Percentiles rank a stretch among this genome's conserved stretches.
These are phyloP conservation scores for Colletotrichum cereale DNA, from an alignment of 2,329 filamentous ascomycete species.

Conservation along the genomic window DNA sequence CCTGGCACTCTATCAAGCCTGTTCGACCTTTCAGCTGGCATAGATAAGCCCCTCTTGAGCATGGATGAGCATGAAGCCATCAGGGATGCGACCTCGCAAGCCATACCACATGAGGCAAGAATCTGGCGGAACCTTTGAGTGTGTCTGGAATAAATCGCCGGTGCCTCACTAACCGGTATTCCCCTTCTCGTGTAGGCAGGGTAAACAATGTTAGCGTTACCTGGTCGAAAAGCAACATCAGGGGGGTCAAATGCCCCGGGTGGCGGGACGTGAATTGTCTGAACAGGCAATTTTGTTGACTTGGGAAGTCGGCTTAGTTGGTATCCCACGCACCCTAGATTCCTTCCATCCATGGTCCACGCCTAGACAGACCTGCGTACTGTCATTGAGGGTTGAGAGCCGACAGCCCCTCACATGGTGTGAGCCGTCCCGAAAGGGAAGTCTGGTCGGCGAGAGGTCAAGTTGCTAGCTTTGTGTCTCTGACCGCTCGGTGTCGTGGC, in stretches of 20 bases:
- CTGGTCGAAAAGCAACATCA: no score
- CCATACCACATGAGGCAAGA: neutral
- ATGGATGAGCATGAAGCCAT: slow-evolving; percentile 3
- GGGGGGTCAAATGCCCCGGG: no score
- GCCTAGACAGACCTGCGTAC: no score
- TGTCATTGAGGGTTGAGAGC: neutral
- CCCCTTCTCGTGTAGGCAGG: no score
- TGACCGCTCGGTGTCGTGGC: neutral
- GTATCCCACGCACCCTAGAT: no score
- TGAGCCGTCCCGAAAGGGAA: neutral
- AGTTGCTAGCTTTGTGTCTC: neutral
- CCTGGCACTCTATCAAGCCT: neutral
- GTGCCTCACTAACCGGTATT: no score
- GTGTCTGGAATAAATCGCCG: neutral
- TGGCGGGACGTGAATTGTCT: no score
- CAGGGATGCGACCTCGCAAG: neutral
- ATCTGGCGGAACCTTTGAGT: neutral
- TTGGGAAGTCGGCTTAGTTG: no score
- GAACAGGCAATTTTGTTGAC: no score
- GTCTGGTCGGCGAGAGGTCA: neutral
- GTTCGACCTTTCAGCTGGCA: neutral
- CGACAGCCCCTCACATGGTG: neutral
- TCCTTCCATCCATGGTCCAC: no score
- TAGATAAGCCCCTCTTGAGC: neutral
- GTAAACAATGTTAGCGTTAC: no score